Evolutionary conservation across 331 rosid genomes (phyloP).

Genomic region (Rhamnella rubrinervis): DNA sequence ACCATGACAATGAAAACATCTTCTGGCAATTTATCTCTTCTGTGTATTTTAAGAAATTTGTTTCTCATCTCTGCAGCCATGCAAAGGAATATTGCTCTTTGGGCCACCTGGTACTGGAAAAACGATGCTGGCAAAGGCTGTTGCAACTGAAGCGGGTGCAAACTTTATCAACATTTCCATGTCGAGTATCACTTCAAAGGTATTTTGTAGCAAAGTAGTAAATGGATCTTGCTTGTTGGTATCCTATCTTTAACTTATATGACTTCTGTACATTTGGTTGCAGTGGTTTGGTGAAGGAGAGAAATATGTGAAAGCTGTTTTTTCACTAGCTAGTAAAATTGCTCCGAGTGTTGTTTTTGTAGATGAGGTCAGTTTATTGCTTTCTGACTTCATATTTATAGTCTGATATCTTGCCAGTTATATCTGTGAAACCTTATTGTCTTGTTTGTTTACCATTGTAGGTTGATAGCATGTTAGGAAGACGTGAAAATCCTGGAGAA

Average conservation of each 20-base stretch:
- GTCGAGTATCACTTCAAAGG: constrained; percentile 98
- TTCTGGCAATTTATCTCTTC: neutral
- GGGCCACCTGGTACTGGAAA: constrained; percentile 99
- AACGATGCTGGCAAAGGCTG: constrained; percentile 99
- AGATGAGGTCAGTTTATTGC: constrained; percentile 72
- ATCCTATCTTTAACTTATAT: constrained; percentile 14
- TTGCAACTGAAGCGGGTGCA: constrained; percentile 99
- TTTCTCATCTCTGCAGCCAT: constrained; percentile 54
- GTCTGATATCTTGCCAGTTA: neutral
- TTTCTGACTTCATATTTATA: neutral
- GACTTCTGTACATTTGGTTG: constrained; percentile 25
- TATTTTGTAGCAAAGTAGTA: constrained; percentile 15
- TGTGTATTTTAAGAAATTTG: neutral
- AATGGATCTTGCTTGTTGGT: neutral
- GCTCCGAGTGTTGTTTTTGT: constrained; percentile 96
- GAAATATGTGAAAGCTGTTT: constrained; percentile 92
- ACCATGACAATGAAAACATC: neutral
- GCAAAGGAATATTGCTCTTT: constrained; percentile 94
- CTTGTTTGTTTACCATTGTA: constrained; percentile 29
- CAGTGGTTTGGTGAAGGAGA: constrained; percentile 99
- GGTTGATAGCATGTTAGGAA: constrained; percentile 99
- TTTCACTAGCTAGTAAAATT: constrained; percentile 94
- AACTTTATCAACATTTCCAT: constrained; percentile 93
- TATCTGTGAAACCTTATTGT: neutral
- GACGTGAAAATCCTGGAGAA: constrained; percentile 95